Evolutionary conservation across 805 yeast genomes (phyloP), one percentile per base, ranked within the genome.

Genomic region (Candida qinlingensis): DNA sequence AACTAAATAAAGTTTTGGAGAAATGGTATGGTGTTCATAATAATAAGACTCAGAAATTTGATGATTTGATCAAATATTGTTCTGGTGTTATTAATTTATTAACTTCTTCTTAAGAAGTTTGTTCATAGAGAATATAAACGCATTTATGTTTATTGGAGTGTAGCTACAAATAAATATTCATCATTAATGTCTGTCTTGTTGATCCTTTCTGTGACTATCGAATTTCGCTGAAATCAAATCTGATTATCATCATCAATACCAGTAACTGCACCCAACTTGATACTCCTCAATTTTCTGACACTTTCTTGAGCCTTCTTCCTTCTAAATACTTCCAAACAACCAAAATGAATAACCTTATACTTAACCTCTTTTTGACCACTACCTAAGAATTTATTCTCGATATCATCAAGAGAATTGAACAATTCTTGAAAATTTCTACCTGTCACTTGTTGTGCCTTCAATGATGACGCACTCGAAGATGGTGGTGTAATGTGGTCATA

Each of bases 51-150:
- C 72, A 71, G 4, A 73, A 71, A 12, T 65, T 91, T 58, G 96
- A 88, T 59, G 79, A 76, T 31, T 66, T 87, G 51, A 79, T 80
- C 37, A 86, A 89, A 62, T 88, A 81, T 66, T 87, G 96, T 65
- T 76, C 94, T 2, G 91, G 96, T 49, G 89, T 90, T 13, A 68
- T 86, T 33, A 76, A 73, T 54, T 81, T 87, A 58, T 71, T 88
- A 39, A 60, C 73, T 8, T 53, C 63, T 19, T 56, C 49, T 34
- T 58, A 41, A 37, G 19, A 19, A 19, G 19, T 19, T 19, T 19
- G 19, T 19, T 19, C 19, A 19, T 19, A 19, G 19, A 19, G 19
- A 19, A 19, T 19, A 19, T 19, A 19, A 19, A 19, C 2, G 19
- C 19, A 19, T 19, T 19, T 19, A 19, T 19, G 19, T 19, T 19